Base-by-base conservation (phyloP, 352 stramenopile species). In the Phytophthora colocasiae region DNA sequence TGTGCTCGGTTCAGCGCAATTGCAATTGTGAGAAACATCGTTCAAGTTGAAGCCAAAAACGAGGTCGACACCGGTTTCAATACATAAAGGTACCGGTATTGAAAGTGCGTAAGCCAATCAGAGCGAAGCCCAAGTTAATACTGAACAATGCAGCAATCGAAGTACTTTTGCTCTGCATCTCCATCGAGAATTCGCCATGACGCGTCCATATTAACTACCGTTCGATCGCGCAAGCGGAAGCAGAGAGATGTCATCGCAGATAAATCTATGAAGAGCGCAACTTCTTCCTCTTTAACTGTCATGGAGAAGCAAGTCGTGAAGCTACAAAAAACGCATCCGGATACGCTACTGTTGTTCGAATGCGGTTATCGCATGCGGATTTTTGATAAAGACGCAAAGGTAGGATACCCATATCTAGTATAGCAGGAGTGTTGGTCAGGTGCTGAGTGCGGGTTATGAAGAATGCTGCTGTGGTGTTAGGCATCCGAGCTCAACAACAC, bases 281-380 rank as follows among this genome's bases (percentile, higher is more conserved):
- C 38, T 43, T 14, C n/a, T 19, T 41, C 36, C 11, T 10, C 19
- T 19, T 51, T 89, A 11, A 94, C 86, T 6, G 81, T 85, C 26
- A 87, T 94, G 75, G 85, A 94, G 66, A 78, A 88, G 69, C 88
- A 96, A 63, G 83, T 94, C 14, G 64, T 81, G 43, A 66, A 48
- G 26, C 61, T 96, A 47, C 80, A 79, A n/a, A 52, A 29, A 1
- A 14, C 51, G 11, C 53, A 89, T 29, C 58, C 69, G 12, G 82
- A 85, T 46, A 74, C 73, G 22, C 61, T 94, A 46, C 72, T 95
- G 58, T 59, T 92, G 29, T 83, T 95, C 29, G 82, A 95, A 70
- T 93, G 83, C 59, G 89, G 87, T 27, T 96, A 96, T 56, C 84
- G 84, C 60, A 90, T 91, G 69, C 72, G 84, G 4, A 74, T 94